These are phyloP conservation scores for Hymenoscyphus linearis DNA, from an alignment of 2,329 filamentous ascomycete species.

Conservation along the genomic window DNA sequence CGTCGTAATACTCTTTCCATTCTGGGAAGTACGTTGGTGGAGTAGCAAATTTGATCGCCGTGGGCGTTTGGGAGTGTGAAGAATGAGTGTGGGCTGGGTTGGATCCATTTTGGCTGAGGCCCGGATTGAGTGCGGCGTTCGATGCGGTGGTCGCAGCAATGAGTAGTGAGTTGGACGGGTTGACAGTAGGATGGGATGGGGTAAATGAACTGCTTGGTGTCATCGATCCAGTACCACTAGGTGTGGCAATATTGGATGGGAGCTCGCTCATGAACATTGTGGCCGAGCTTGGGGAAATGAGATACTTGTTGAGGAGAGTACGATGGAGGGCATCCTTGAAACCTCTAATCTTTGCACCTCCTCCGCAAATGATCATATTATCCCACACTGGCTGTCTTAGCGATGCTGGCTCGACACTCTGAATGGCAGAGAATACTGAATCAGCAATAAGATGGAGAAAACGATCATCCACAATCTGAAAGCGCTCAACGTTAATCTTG, in stretches of 20 bases:
- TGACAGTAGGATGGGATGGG: conserved; percentile 46
- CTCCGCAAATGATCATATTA: conserved; percentile 84
- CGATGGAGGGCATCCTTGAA: conserved; percentile 85
- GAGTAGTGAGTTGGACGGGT: conserved; percentile 79
- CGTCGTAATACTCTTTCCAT: conserved; percentile 53
- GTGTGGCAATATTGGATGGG: conserved; percentile 88
- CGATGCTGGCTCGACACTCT: conserved; percentile 75
- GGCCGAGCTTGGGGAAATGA: conserved; percentile 85
- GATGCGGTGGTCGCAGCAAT: conserved; percentile 78
- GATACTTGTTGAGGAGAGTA: conserved; percentile 73
- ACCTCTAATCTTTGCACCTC: conserved; percentile 67
- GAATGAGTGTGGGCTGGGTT: conserved; percentile 48
- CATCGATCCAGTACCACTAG: conserved; percentile 82
- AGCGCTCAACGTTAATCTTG: conserved; percentile 73
- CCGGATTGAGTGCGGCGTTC: conserved; percentile 31
- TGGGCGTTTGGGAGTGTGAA: conserved; percentile 63
- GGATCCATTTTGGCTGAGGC: conserved; percentile 32
- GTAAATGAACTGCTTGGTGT: conserved; percentile 59
- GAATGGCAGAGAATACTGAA: conserved; percentile 76
- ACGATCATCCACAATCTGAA: conserved; percentile 60
- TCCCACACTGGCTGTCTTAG: conserved; percentile 90
- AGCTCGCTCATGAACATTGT: conserved; percentile 98
- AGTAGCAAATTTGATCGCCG: conserved; percentile 59
- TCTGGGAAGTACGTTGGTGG: conserved; percentile 69
- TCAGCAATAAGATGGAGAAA: conserved; percentile 81